These are phyloP conservation scores for Arthroderma sp. DNA, from an alignment of 2,329 filamentous ascomycete genomes.

Conservation along the genomic window DNA sequence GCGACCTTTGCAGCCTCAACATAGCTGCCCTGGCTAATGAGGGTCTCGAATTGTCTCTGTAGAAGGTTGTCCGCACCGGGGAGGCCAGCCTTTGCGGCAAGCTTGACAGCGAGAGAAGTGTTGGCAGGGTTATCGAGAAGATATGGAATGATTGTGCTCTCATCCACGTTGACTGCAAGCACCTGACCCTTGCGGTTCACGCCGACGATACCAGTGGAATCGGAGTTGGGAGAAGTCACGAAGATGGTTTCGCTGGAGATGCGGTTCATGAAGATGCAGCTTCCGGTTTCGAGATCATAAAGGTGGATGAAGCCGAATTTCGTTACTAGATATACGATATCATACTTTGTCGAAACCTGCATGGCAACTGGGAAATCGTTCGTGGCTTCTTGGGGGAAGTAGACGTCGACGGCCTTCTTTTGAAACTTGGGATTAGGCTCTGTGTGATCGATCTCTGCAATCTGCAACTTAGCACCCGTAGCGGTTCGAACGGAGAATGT, in stretches of 20 bases:
- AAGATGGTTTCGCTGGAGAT: conserved; percentile 99
- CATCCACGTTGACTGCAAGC: conserved; percentile 83
- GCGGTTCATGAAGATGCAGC: conserved; percentile 98
- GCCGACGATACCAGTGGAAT: conserved; percentile 77
- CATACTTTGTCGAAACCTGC: conserved; percentile 93
- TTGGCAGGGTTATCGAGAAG: conserved; percentile 94
- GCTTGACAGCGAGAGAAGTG: conserved; percentile 82
- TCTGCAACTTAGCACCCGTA: conserved; percentile 85
- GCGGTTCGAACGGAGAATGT: conserved; percentile 88
- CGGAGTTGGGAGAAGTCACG: conserved; percentile 71
- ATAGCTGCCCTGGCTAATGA: conserved; percentile 69
- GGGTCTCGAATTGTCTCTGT: conserved; percentile 79
- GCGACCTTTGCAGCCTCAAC: conserved; percentile 87
- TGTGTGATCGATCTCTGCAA: conserved; percentile 93
- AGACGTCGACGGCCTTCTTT: conserved; percentile 96
- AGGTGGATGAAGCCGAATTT: conserved; percentile 99
- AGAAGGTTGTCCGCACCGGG: conserved; percentile 91
- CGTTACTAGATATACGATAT: conserved; percentile 90
- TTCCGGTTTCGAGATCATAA: conserved; percentile 91
- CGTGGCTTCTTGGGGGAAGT: conserved; percentile 87
- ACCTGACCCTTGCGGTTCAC: conserved; percentile 98
- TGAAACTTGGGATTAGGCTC: conserved; percentile 76
- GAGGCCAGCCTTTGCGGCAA: conserved; percentile 85
- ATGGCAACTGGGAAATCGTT: conserved; percentile 98
- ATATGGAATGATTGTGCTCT: conserved; percentile 82